These are phyloP conservation scores for Ophiosphaerella herpotricha DNA, from an alignment of 2,329 filamentous ascomycete species.

Conservation along the genomic window DNA sequence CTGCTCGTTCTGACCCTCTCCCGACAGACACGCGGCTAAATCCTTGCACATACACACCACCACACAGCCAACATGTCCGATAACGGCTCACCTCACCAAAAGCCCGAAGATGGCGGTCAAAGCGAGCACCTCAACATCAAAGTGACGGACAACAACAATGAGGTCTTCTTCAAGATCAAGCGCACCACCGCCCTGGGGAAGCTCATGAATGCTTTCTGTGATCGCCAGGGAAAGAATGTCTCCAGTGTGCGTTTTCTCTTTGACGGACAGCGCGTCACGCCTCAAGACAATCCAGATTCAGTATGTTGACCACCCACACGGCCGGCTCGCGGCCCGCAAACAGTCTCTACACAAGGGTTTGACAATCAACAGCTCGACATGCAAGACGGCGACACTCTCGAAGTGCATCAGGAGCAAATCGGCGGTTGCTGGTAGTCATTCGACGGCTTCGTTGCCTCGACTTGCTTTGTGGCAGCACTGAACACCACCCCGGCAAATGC, in stretches of 20 bases:
- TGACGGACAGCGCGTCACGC: slow-evolving; percentile 90
- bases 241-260: slow-evolving; percentile 91
- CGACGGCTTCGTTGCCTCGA: neutral
- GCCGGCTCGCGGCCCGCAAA: neutral
- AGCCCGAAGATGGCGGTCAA: slow-evolving; percentile 53
- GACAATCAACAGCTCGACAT: slow-evolving; percentile 76
- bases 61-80: slow-evolving; percentile 46
- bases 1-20: slow-evolving; percentile 18
- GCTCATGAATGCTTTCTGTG: slow-evolving; percentile 97
- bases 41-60: slow-evolving; percentile 1
- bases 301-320: slow-evolving; percentile 61
- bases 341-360: neutral
- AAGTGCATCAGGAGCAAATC: slow-evolving; percentile 98
- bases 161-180: slow-evolving; percentile 99
- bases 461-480: no score
- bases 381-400: slow-evolving; percentile 92
- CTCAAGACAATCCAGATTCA: slow-evolving; percentile 85
- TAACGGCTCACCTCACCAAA: slow-evolving; percentile 49
- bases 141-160: slow-evolving; percentile 98
- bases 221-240: slow-evolving; percentile 86
- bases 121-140: slow-evolving; percentile 97
- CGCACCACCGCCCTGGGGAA: slow-evolving; percentile 93
- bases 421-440: slow-evolving; percentile 62
- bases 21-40: slow-evolving; percentile 5
- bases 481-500: neutral